Evolutionary conservation across 2,329 filamentous ascomycete species (phyloP).

Genomic region (Endoconidiophora laricicola): DNA sequence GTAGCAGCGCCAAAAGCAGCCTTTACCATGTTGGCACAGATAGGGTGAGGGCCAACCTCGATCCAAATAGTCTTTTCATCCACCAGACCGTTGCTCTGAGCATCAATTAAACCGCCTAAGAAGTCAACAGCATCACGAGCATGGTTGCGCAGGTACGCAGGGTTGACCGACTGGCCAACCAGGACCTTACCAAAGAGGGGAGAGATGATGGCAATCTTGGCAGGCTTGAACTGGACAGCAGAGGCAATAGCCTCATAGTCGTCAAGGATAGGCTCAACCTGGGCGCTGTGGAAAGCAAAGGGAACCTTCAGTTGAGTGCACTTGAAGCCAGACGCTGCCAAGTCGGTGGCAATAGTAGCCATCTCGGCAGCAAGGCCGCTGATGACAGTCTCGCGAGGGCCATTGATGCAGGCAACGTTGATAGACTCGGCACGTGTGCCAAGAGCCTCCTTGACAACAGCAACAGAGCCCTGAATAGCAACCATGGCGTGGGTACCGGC

Average conservation of each 20-base stretch:
- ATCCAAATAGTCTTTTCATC: slow-evolving; percentile 49
- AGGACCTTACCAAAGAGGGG: slow-evolving; percentile 42
- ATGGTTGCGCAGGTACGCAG: slow-evolving; percentile 42
- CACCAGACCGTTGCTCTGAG: slow-evolving; percentile 36
- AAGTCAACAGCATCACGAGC: slow-evolving; percentile 53
- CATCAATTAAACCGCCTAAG: slow-evolving; percentile 37
- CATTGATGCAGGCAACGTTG: slow-evolving; percentile 57
- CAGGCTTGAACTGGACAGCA: slow-evolving; percentile 24
- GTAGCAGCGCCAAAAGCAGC: slow-evolving; percentile 37
- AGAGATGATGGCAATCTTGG: slow-evolving; percentile 44
- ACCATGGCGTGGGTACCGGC: slow-evolving; percentile 47
- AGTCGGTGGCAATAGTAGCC: slow-evolving; percentile 25
- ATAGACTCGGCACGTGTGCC: slow-evolving; percentile 24
- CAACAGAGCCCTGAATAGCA: slow-evolving; percentile 29
- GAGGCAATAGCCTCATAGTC: slow-evolving; percentile 35
- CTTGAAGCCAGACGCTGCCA: slow-evolving; percentile 23
- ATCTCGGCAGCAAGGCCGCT: slow-evolving; percentile 28
- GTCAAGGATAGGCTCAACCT: slow-evolving; percentile 38
- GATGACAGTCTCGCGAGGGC: slow-evolving; percentile 59
- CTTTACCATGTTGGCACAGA: slow-evolving; percentile 51
- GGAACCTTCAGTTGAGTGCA: slow-evolving; percentile 31
- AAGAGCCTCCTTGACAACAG: slow-evolving; percentile 36
- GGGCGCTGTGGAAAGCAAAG: slow-evolving; percentile 37
- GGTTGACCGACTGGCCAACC: slow-evolving; percentile 31
- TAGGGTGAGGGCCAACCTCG: slow-evolving; percentile 53